These are phyloP conservation scores for Plasmodium ovale DNA, from an alignment of 169 alveolate species.

Conservation along the genomic window DNA sequence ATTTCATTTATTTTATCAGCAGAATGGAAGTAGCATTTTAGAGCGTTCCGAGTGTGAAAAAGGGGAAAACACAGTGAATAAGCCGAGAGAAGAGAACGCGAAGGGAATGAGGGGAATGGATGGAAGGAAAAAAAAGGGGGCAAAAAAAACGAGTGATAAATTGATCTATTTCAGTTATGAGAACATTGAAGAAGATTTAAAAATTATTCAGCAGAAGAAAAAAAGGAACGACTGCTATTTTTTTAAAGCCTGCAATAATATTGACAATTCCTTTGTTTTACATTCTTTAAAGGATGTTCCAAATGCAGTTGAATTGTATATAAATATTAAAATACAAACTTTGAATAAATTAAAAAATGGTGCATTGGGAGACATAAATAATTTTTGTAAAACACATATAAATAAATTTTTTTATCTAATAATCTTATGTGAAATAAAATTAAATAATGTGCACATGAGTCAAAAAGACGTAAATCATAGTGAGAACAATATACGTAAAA, in stretches of 20 bases:
- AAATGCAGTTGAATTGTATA: slow-evolving; percentile 53
- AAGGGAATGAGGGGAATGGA: background rate
- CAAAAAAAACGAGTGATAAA: slow-evolving; percentile 18
- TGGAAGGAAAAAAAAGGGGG: background rate
- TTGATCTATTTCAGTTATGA: slow-evolving; percentile 14
- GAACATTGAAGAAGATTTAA: slow-evolving; percentile 56
- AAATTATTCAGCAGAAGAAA: slow-evolving; percentile 24
- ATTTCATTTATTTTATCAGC: slow-evolving; percentile 67
- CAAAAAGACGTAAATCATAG: slow-evolving; percentile 12
- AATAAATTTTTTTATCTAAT: slow-evolving; percentile 34
- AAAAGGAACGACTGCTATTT: slow-evolving; percentile 29
- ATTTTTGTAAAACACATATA: slow-evolving; percentile 49
- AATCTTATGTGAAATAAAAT: slow-evolving; percentile 63
- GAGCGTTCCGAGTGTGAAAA: background rate
- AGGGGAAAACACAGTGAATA: background rate
- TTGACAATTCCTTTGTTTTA: slow-evolving; percentile 11
- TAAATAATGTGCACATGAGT: slow-evolving; percentile 30
- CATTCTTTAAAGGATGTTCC: slow-evolving; percentile 29
- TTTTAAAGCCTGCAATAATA: slow-evolving; percentile 25
- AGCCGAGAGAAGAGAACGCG: background rate
- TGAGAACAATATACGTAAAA: slow-evolving; percentile 1
- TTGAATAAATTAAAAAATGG: slow-evolving; percentile 64
- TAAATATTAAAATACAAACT: slow-evolving; percentile 53
- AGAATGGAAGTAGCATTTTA: background rate
- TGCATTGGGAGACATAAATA: slow-evolving; percentile 11